phyloP scores from a whole-genome alignment of 805 yeast species.

The Yamadazyma nakazawae region DNA sequence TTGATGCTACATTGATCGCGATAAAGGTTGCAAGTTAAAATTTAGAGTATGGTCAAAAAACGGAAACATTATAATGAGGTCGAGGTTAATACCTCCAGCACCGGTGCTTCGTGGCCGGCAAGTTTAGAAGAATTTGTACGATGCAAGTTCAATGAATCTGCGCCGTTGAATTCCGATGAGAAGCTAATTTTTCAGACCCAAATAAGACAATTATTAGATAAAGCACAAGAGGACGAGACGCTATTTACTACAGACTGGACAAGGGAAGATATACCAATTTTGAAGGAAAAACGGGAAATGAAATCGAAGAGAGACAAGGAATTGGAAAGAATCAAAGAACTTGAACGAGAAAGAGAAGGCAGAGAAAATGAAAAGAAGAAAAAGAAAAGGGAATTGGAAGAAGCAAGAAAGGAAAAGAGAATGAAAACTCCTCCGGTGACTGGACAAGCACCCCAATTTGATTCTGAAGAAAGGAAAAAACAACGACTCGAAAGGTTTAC shows the following conservation, averaged over 20 bases:
- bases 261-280: slow-evolving; percentile 46
- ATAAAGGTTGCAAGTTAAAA: neutral
- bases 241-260: slow-evolving; percentile 55
- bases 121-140: slow-evolving; percentile 50
- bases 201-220: slow-evolving; percentile 46
- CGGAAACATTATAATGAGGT: slow-evolving; percentile 9
- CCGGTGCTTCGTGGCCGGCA: slow-evolving; percentile 51
- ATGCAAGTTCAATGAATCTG: slow-evolving; percentile 41
- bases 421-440: slow-evolving; percentile 1
- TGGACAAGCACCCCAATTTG: slow-evolving; percentile 12
- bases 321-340: neutral
- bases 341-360: neutral
- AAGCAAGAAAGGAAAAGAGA: neutral
- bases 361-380: neutral
- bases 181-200: slow-evolving; percentile 46
- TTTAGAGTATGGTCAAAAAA: neutral
- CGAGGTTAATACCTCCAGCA: neutral
- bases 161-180: slow-evolving; percentile 27
- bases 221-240: slow-evolving; percentile 43
- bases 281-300: slow-evolving; percentile 16
- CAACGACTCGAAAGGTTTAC: slow-evolving; percentile 52
- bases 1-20: neutral
- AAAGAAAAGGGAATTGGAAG: neutral
- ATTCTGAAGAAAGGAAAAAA: slow-evolving; percentile 34
- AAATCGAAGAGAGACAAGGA: neutral